These are phyloP conservation scores for Fusarium sp. DNA, from an alignment of 2,329 filamentous ascomycete species.

Conservation along the genomic window DNA sequence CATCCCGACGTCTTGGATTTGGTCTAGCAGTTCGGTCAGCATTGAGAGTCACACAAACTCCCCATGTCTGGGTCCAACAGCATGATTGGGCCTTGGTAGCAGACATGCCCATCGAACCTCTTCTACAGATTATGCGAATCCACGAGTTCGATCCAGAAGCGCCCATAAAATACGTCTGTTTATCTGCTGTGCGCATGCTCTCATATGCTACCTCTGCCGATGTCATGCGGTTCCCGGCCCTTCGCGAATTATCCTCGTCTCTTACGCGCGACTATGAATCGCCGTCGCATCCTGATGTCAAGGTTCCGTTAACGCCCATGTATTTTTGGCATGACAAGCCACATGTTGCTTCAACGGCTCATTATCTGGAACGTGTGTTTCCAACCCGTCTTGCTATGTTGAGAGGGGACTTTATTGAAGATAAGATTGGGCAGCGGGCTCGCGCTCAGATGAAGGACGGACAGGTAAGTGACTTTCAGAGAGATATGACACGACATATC, in stretches of 20 bases:
- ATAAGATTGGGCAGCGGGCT: constrained; percentile 68
- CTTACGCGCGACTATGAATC: constrained; percentile 61
- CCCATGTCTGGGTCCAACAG: constrained; percentile 71
- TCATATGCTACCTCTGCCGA: constrained; percentile 65
- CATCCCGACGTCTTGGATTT: constrained; percentile 64
- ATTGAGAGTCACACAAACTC: constrained; percentile 61
- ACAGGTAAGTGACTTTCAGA: constrained; percentile 23
- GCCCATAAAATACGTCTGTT: constrained; percentile 67
- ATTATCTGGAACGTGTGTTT: constrained; percentile 67
- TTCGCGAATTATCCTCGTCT: constrained; percentile 59
- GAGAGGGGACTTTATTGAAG: constrained; percentile 70
- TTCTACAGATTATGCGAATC: constrained; percentile 63
- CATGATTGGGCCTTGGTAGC: constrained; percentile 68
- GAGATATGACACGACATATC: no score
- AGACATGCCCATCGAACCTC: constrained; percentile 60
- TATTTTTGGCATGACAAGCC: constrained; percentile 74
- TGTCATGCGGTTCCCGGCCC: constrained; percentile 59
- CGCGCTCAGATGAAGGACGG: constrained; percentile 71
- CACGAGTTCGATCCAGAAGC: constrained; percentile 48
- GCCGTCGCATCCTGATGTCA: constrained; percentile 3
- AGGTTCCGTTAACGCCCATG: constrained; percentile 66
- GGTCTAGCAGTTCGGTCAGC: constrained; percentile 68
- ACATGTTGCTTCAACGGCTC: constrained; percentile 63
- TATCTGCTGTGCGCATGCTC: constrained; percentile 67
- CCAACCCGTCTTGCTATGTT: constrained; percentile 64